Base-by-base conservation (phyloP, 306 rosid genomes). In the Cotoneaster glaucophyllus region DNA sequence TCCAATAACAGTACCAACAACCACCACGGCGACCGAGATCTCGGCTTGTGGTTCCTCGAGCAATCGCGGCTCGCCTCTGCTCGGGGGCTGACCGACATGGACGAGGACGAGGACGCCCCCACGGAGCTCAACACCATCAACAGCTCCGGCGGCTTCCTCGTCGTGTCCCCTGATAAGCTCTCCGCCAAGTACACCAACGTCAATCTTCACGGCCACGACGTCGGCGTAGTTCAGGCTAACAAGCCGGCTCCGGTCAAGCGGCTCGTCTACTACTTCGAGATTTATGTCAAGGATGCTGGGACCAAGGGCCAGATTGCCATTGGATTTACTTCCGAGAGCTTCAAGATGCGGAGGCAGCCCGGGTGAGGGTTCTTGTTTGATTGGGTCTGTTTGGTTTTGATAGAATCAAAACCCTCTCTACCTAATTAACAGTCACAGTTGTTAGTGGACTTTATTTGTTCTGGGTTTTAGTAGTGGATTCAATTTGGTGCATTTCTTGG, bases 311-410 rank as follows among this genome's bases (percentile, higher is more conserved):
- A 90, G 77, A 87, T 92, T 81, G 85, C 89, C 65, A 92, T 92
- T 69, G 98, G 99, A n/a, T 96, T 92, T 78, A 92, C 99, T n/a
- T 78, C 85, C 12, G 96, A 89, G 44, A 81, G 74, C 73, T 96
- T 96, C 84, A 92, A 90, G 93, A 92, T 96, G 99, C 89, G 98
- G 44, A 83, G 99, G 80, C 97, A 96, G 77, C 99, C 99, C 1
- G 99, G 99, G 93, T 90, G 41, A 78, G 90, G 12, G 24, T 25
- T 24, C 39, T 74, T 21, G 45, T 21, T 29, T 22, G 8, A 76
- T 77, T 69, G 9, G 62, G 17, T 77, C 26, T 41, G 45, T 68
- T 74, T 67, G 73, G 29, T 69, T 76, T 28, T 28, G 29, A 28
- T 28, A 28, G 29, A 28, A 28, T 28, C 29, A 28, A 28, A 28